These are phyloP conservation scores for Trichoderma breve DNA, from an alignment of 2,329 filamentous ascomycete genomes.

Conservation along the genomic window DNA sequence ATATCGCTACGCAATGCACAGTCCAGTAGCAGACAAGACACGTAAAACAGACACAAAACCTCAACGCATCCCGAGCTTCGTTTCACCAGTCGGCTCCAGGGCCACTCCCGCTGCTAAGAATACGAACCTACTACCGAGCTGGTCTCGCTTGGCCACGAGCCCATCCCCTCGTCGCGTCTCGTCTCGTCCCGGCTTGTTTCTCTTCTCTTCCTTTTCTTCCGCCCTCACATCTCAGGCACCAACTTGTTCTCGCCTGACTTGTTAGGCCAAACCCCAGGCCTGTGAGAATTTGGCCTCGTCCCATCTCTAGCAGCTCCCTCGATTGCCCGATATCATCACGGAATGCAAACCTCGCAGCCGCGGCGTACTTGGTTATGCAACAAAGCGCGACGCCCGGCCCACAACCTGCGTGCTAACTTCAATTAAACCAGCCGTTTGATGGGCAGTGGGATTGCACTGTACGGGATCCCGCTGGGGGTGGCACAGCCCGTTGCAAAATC, in stretches of 20 bases:
- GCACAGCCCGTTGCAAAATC: constrained; percentile 5
- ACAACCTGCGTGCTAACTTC: constrained; percentile 1
- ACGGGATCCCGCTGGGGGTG: constrained; percentile 6
- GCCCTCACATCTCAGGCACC: constrained; percentile 7
- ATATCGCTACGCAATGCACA: not conserved
- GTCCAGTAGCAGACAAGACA: not conserved
- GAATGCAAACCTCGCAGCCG: not conserved
- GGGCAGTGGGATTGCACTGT: constrained; percentile 1
- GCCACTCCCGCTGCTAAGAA: not conserved
- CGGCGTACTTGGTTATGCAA: not conserved
- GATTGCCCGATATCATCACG: not conserved
- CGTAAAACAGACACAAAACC: not conserved
- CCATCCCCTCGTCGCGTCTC: not conserved
- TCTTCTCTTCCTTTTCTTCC: not conserved
- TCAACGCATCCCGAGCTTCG: not conserved
- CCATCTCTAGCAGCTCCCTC: not conserved
- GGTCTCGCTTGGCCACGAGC: not conserved
- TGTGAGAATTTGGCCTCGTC: constrained; percentile 14
- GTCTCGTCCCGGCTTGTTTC: not conserved
- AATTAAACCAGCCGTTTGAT: not conserved
- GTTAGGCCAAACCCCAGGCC: not conserved
- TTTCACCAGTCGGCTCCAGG: not conserved
- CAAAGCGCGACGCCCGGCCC: not conserved
- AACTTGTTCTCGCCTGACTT: not conserved
- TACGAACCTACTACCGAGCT: not conserved